These are phyloP conservation scores for Penicillium malachiteum DNA, from an alignment of 495 filamentous ascomycete species.

Conservation along the genomic window DNA sequence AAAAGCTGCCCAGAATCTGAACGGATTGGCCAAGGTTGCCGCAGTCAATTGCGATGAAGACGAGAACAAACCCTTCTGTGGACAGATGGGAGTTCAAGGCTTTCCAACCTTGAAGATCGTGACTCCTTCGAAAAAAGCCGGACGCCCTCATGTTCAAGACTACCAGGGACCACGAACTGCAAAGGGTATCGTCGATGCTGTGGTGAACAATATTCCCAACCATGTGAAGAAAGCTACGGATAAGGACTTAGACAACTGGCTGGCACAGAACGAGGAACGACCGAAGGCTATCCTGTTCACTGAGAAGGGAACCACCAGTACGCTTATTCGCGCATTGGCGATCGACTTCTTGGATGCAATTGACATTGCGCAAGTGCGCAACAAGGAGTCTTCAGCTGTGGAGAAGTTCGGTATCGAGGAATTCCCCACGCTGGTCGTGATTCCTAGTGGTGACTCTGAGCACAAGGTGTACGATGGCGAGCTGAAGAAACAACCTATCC, in stretches of 20 bases:
- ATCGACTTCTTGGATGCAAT: slow-evolving; percentile 88
- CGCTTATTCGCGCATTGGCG: slow-evolving; percentile 78
- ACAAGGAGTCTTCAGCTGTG: slow-evolving; percentile 72
- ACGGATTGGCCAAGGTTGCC: slow-evolving; percentile 88
- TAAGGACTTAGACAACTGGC: slow-evolving; percentile 74
- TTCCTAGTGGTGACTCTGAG: slow-evolving; percentile 71
- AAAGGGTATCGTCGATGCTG: slow-evolving; percentile 82
- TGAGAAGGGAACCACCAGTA: slow-evolving; percentile 84
- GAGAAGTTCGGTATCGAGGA: slow-evolving; percentile 71
- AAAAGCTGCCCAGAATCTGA: slow-evolving; percentile 84
- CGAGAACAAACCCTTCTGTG: slow-evolving; percentile 85
- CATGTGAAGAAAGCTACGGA: slow-evolving; percentile 80
- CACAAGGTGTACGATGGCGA: slow-evolving; percentile 77
- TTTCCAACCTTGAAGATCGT: slow-evolving; percentile 98
- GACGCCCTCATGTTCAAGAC: slow-evolving; percentile 85
- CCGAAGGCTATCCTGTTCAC: slow-evolving; percentile 92
- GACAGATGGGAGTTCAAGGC: slow-evolving; percentile 84
- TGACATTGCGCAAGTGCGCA: slow-evolving; percentile 78
- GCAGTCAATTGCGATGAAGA: slow-evolving; percentile 97
- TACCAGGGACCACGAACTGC: slow-evolving; percentile 82
- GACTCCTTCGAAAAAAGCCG: slow-evolving; percentile 75
- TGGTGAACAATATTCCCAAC: slow-evolving; percentile 86
- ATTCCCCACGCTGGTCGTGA: slow-evolving; percentile 77
- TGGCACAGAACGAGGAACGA: slow-evolving; percentile 67
- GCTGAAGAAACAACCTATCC: slow-evolving; percentile 79